Conservation (phyloP, 2,329 filamentous ascomycete genomes). For the Aspergillus pseudotamarii region DNA sequence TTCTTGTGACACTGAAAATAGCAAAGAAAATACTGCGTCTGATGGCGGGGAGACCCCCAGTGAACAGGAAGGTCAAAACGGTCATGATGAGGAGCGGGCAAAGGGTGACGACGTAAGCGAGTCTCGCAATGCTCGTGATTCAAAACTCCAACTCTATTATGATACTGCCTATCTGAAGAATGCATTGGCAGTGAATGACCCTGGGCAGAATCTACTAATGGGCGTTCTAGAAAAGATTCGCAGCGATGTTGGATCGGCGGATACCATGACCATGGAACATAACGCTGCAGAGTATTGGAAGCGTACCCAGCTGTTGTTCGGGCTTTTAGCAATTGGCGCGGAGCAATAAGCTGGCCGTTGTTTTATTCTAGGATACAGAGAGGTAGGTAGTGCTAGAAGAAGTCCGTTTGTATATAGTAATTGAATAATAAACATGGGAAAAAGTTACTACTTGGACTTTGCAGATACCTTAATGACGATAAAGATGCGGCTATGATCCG, state of each 20-base stretch:
- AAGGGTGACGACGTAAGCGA: constrained; percentile 7
- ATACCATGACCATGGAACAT: constrained; percentile 61
- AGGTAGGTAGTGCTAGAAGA: neutral
- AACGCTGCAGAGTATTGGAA: constrained; percentile 78
- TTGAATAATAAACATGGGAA: no score
- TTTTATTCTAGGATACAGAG: neutral
- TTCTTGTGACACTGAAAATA: constrained; percentile 4
- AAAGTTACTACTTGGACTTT: neutral
- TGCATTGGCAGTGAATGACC: constrained; percentile 25
- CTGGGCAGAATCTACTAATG: constrained; percentile 40
- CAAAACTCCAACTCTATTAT: constrained; percentile 42
- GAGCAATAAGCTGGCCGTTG: neutral
- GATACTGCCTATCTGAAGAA: constrained; percentile 38
- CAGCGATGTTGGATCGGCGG: constrained; percentile 53
- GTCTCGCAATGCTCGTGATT: constrained; percentile 29
- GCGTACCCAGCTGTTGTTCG: constrained; percentile 79
- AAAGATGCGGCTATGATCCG: neutral
- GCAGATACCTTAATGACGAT: neutral
- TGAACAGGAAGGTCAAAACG: constrained; percentile 7
- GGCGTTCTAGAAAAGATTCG: constrained; percentile 49
- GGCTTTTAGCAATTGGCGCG: constrained; percentile 59
- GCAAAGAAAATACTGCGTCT: constrained; percentile 5
- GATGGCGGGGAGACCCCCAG: neutral
- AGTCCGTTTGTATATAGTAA: neutral
- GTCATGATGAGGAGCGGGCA: constrained; percentile 1